Percentiles rank a stretch among this genome's conserved stretches.
phyloP scores from a whole-genome alignment of 2,329 filamentous ascomycete genomes.

The Teratosphaeria destructans region DNA sequence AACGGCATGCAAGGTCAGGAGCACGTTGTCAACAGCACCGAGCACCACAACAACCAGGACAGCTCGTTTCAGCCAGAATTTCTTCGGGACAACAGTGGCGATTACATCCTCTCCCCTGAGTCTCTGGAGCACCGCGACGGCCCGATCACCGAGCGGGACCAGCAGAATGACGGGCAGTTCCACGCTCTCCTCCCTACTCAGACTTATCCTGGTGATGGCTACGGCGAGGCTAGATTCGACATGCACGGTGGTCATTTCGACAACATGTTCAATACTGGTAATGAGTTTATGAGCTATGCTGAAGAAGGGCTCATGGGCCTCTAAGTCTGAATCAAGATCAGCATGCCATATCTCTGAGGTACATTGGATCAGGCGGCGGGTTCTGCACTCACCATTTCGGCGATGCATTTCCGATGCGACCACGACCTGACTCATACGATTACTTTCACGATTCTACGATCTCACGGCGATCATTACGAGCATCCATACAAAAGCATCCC shows the following conservation, averaged over 20 bases:
- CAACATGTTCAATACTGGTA: not conserved
- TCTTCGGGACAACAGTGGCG: not conserved
- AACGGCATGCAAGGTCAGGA: not conserved
- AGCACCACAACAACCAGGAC: not conserved
- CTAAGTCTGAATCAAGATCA: not conserved
- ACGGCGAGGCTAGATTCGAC: not conserved
- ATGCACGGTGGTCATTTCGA: not conserved
- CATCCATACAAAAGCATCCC: not conserved
- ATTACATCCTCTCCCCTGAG: not conserved
- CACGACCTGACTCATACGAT: not conserved
- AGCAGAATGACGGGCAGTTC: not conserved
- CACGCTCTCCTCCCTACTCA: not conserved
- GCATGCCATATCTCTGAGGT: not conserved
- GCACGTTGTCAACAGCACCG: not conserved
- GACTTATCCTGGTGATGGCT: too few species aligned
- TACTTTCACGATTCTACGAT: not conserved
- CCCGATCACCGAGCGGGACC: not conserved
- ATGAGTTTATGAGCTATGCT: not conserved
- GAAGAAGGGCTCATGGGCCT: not conserved
- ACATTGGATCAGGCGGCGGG: not conserved
- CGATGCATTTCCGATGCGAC: not conserved
- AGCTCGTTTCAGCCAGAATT: not conserved
- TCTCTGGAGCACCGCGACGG: not conserved
- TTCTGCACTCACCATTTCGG: not conserved
- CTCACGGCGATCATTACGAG: not conserved